phyloP scores from a whole-genome alignment of 2,329 filamentous ascomycete genomes.

The Sporothrix brasiliensis region DNA sequence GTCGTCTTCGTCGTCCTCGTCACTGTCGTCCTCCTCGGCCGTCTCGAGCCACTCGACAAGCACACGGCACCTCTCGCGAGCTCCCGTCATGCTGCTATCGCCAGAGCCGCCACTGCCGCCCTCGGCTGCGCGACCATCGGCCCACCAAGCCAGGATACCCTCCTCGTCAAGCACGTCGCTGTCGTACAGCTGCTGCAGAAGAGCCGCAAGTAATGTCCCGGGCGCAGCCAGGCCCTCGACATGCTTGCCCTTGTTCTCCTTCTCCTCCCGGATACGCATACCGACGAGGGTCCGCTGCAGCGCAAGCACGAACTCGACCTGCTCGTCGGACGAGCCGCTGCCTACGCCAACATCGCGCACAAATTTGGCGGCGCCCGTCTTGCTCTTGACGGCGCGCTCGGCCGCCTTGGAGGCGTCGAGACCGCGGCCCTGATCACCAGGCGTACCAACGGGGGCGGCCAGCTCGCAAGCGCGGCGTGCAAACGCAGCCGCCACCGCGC shows the following conservation, averaged over 20 bases:
- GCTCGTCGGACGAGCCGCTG: constrained; percentile 64
- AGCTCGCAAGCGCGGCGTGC: constrained; percentile 79
- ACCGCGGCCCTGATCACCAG: constrained; percentile 37
- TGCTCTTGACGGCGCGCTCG: constrained; percentile 60
- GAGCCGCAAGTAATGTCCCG: constrained; percentile 70
- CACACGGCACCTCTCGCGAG: constrained; percentile 73
- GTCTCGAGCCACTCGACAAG: constrained; percentile 85
- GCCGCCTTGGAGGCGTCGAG: constrained; percentile 67
- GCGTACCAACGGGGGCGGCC: constrained; percentile 53
- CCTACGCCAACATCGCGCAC: constrained; percentile 51
- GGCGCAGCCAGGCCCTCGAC: constrained; percentile 38
- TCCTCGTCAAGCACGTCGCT: constrained; percentile 87
- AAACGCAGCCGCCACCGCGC: constrained; percentile 82
- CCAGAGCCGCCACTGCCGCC: constrained; percentile 54
- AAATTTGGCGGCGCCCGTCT: constrained; percentile 54
- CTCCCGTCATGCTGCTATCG: constrained; percentile 57
- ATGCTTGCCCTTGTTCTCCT: constrained; percentile 11
- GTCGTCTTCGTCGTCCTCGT: constrained; percentile 60
- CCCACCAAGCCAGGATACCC: constrained; percentile 87
- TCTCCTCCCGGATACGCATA: constrained; percentile 40
- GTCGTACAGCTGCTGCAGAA: constrained; percentile 83
- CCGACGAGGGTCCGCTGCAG: constrained; percentile 78
- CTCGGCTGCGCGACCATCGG: constrained; percentile 66
- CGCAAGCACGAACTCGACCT: constrained; percentile 81
- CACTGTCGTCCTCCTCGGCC: constrained; percentile 71